phyloP scores from a whole-genome alignment of 306 rosid genomes.

The Canavalia gladiata region DNA sequence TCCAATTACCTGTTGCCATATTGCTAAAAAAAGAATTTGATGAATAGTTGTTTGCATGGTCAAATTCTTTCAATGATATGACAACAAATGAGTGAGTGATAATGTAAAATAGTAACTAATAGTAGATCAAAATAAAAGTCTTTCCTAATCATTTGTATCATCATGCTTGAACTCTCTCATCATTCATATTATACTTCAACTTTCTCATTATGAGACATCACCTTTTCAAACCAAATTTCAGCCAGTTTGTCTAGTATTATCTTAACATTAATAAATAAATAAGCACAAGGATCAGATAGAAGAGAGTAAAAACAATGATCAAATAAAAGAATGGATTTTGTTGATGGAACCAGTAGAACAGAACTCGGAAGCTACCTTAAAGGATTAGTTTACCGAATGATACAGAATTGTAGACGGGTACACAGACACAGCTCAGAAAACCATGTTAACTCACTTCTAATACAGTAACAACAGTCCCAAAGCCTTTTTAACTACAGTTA shows the following conservation, averaged over 20 bases:
- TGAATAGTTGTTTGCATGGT: not conserved
- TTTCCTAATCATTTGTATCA: not conserved
- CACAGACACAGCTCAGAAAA: not conserved
- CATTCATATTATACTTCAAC: not conserved
- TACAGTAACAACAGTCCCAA: not conserved
- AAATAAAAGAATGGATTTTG: not conserved
- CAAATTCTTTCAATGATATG: slow-evolving; percentile 22
- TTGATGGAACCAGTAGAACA: not conserved
- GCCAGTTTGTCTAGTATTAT: not conserved
- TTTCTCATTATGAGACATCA: slow-evolving; percentile 20
- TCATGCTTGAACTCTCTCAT: slow-evolving; percentile 4
- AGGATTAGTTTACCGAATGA: not conserved
- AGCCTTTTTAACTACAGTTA: not conserved
- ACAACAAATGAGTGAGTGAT: slow-evolving; percentile 1
- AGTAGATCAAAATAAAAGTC: not conserved
- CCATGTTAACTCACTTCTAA: not conserved
- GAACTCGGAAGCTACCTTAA: not conserved
- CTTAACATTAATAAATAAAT: not conserved
- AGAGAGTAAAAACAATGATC: not conserved
- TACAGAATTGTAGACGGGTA: not conserved
- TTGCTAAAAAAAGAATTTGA: not conserved
- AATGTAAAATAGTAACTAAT: not conserved
- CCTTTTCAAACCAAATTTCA: slow-evolving; percentile 1
- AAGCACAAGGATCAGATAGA: not conserved
- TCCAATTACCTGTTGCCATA: not conserved